Evolutionary conservation across 176 grass and related monocot genomes (phyloP), one percentile per base, ranked within the genome.

Genomic region (Zoysia pacifica): DNA sequence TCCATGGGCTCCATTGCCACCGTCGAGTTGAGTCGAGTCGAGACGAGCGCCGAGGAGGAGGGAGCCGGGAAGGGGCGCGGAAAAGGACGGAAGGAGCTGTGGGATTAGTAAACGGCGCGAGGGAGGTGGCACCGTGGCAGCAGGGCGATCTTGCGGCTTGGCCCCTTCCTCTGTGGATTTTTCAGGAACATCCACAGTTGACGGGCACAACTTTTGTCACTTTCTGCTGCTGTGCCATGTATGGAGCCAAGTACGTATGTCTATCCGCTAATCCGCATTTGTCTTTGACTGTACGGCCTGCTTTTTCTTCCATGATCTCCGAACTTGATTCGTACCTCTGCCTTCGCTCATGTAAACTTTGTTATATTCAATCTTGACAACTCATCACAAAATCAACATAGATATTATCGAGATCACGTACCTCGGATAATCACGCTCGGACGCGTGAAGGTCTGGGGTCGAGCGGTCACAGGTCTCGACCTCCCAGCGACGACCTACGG

Each of bases 1-100:
- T 67, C 82, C 75, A 66, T 68, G 3, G 56, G 14, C 72, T 94
- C 91, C 91, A 94, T 94, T 82, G 62, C 14, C 12, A 6, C 70
- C 5, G 59, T 42, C 52, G 20, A 37, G 64, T 28, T 28, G 28
- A 28, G 28, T 28, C 28, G 28, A 28, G 16, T 7, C 64, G 16
- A 48, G 67, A 0, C 42, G 43, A 69, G n/a, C 0, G 38, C 0
- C 41, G 44, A 10, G 47, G 15, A 7, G 76, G 49, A 10, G 4
- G 49, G 18, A 15, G 61, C 6, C 58, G 35, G 19, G 19, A 9
- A 63, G 35, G 58, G n/a, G n/a, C 9, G 14, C 62, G 36, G 48
- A n/a, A 44, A 40, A 7, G 62, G 35, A 79, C 50, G n/a, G 68
- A 79, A 16, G 62, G 51, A 61, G 49, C 54, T 45, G 66, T 6